Conservation (phyloP, 2,329 filamentous ascomycete genomes). For the Verticillium dahliae region DNA sequence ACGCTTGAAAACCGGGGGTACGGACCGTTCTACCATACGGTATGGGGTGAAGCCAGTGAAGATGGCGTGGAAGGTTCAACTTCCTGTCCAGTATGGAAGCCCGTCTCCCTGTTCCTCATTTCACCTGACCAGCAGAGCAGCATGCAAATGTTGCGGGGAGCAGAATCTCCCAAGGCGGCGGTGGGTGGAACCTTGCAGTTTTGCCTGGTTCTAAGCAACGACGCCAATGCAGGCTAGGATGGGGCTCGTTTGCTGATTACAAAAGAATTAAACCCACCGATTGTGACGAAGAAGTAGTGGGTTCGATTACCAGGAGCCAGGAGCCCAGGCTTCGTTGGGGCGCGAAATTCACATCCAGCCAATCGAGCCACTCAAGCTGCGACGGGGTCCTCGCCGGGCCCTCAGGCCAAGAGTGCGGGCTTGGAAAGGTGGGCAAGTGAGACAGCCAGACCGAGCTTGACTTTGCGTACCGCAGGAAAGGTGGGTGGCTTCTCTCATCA, state of each 20-base stretch:
- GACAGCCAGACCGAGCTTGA: not conserved
- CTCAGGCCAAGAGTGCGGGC: not conserved
- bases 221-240: not conserved
- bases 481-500: not conserved
- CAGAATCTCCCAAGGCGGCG: not conserved
- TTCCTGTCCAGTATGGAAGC: not conserved
- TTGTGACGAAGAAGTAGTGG: not conserved
- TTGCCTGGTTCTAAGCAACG: not conserved
- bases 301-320: not conserved
- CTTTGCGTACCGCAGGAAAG: not conserved
- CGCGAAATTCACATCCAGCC: not conserved
- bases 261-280: not conserved
- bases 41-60: not conserved
- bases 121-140: not conserved
- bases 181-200: not conserved
- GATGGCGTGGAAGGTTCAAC: not conserved
- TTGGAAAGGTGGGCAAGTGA: not conserved
- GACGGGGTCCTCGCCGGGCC: not conserved
- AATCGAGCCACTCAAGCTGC: not conserved
- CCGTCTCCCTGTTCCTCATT: not conserved
- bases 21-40: not conserved
- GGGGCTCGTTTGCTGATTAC: not conserved
- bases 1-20: not conserved
- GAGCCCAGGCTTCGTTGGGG: not conserved
- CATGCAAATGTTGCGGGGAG: not conserved